Evolutionary conservation across 306 rosid species (phyloP).

Genomic region (Cicer arietinum): DNA sequence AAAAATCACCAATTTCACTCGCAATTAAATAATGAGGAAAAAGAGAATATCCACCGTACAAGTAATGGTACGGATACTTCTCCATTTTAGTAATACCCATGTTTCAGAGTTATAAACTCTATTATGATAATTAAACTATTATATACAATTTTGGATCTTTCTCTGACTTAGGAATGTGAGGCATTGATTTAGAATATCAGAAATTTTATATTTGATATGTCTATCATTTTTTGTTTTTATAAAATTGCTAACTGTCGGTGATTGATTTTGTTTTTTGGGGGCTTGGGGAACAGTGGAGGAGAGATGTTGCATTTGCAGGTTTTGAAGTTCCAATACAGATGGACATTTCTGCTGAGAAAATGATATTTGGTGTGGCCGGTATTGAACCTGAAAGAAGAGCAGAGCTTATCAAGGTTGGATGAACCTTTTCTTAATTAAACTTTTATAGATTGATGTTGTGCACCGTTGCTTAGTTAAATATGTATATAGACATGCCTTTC

Average conservation of each 20-base stretch:
- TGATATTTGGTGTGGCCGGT: slow-evolving; percentile 81
- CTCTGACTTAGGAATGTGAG: neutral
- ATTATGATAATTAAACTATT: too few species aligned
- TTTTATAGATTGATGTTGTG: neutral
- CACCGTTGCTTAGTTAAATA: neutral
- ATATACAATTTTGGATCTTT: neutral
- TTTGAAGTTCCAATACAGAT: slow-evolving; percentile 90
- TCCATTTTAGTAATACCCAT: too few species aligned
- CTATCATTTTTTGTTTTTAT: neutral
- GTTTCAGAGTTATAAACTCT: too few species aligned
- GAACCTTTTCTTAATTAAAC: slow-evolving; percentile 2
- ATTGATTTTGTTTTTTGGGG: slow-evolving; percentile 17
- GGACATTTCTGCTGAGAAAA: slow-evolving; percentile 88
- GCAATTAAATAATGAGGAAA: too few species aligned
- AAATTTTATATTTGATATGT: slow-evolving; percentile 1
- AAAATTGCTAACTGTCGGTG: neutral
- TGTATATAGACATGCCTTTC: neutral
- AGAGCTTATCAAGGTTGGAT: slow-evolving; percentile 76
- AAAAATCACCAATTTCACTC: too few species aligned
- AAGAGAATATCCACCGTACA: too few species aligned
- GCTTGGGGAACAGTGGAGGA: slow-evolving; percentile 65
- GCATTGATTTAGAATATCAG: slow-evolving; percentile 4
- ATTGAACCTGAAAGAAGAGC: slow-evolving; percentile 78
- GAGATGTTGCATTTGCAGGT: slow-evolving; percentile 96
- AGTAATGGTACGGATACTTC: too few species aligned